Base-by-base conservation (phyloP, 2,329 filamentous ascomycete genomes). In the Stagonosporopsis cucurbitacearum region DNA sequence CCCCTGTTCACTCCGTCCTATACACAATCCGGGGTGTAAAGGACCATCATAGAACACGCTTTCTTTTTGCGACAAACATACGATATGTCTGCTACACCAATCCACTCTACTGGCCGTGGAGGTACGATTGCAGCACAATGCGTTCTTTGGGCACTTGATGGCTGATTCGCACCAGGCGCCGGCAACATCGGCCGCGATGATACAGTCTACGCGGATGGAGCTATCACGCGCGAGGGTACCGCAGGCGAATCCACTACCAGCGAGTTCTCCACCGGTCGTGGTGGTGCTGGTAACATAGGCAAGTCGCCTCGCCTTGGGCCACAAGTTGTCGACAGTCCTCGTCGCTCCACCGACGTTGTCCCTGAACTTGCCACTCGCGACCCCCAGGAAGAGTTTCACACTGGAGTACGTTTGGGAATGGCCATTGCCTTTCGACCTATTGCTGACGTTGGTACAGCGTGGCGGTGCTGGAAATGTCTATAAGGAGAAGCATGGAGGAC, bases 51-150 rank as follows among this genome's bases (percentile, higher is more conserved):
- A 44, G 43, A 35, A 54, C 30, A 50, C 28, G 25, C 44, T 50
- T 67, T 60, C 32, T 57, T 60, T 59, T 59, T 26, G 40, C 47
- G 40, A 46, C 33, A 33, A 22, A 26, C 28, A 25, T 20, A 17
- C 40, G 68, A 26, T 23, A 75, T 73, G 71, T 60, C 73, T 55
- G 60, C 61, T 17, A 59, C 59, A 46, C 77, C 76, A 7, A 75
- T 82, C 51, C 78, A 81, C 58, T 86, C 83, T 20, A 84, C 84
- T 62, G 84, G 84, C 55, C 82, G 84, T 60, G 84, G 84, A 73
- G 84, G 84, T 84, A 75, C 56, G 74, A 55, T 35, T 39, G 40
- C 22, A 46, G 20, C 15, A 12, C 23, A 6, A 5, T 15, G 19
- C 22, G 22, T 35, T 15, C 13, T 20, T 33, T 28, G 15, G 33